Evolutionary conservation across 345 rosid genomes (phyloP).

Genomic region (Sonneratia caseolaris): DNA sequence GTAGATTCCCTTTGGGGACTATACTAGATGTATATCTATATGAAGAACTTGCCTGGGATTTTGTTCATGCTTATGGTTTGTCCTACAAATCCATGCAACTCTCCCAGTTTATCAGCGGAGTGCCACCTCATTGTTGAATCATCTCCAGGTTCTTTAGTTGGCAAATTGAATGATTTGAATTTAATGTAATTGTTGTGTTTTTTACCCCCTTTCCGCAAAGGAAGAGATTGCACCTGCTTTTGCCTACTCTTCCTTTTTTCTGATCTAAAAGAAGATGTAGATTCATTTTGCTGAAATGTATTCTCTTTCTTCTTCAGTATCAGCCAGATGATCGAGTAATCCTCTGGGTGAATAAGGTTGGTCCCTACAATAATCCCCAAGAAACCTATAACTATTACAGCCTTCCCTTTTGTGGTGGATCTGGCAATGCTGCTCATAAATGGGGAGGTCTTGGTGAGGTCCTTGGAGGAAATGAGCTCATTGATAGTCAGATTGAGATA

Average conservation of each 20-base stretch:
- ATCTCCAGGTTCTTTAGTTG: no score
- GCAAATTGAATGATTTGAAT: no score
- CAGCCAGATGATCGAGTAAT: conserved; percentile 68
- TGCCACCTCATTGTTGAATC: not conserved
- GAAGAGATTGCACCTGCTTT: not conserved
- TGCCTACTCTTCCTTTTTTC: not conserved
- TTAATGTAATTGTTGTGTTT: not conserved
- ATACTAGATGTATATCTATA: not conserved
- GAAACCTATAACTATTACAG: conserved; percentile 97
- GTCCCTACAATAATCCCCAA: conserved; percentile 98
- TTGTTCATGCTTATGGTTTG: no score
- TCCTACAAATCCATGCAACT: not conserved
- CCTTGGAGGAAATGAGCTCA: conserved; percentile 98
- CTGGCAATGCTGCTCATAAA: conserved; percentile 64
- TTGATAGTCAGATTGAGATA: conserved; percentile 76
- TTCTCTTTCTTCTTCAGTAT: conserved; percentile 44
- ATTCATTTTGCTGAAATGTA: not conserved
- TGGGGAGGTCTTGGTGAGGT: conserved; percentile 99
- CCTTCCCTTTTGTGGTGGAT: conserved; percentile 84
- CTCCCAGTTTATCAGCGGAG: not conserved
- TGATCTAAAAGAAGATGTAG: not conserved
- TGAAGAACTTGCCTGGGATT: not conserved
- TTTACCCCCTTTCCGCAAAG: not conserved
- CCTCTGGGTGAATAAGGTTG: conserved; percentile 98
- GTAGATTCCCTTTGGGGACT: not conserved